Evolutionary conservation across 208 protist species (phyloP).

Genomic region (Porcisia deanei): DNA sequence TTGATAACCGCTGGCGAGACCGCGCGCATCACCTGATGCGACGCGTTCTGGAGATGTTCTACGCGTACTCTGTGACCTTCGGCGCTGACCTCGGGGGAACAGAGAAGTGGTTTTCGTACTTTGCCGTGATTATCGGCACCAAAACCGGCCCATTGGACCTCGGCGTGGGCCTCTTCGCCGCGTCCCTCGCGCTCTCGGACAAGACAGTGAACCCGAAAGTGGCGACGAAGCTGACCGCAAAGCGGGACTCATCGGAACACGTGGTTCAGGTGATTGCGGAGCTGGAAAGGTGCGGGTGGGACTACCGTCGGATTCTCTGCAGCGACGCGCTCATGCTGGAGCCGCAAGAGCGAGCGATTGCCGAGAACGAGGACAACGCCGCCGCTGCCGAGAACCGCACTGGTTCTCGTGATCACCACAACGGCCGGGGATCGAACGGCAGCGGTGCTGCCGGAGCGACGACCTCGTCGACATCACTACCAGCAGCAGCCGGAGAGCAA

Average conservation of each 20-base stretch:
- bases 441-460: neutral
- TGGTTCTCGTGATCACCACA: slow-evolving; percentile 2
- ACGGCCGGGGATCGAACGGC: slow-evolving; percentile 8
- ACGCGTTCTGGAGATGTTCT: slow-evolving; percentile 49
- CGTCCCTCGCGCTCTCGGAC: slow-evolving; percentile 46
- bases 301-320: slow-evolving; percentile 51
- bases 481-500: neutral
- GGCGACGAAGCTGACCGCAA: slow-evolving; percentile 27
- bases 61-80: slow-evolving; percentile 48
- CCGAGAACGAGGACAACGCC: slow-evolving; percentile 1
- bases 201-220: slow-evolving; percentile 45
- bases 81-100: slow-evolving; percentile 36
- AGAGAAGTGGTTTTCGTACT: slow-evolving; percentile 39
- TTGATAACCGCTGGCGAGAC: slow-evolving; percentile 45
- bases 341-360: slow-evolving; percentile 29
- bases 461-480: neutral
- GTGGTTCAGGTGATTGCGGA: slow-evolving; percentile 46
- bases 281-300: slow-evolving; percentile 70
- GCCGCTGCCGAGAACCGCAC: slow-evolving; percentile 1
- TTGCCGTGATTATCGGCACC: slow-evolving; percentile 64
- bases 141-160: slow-evolving; percentile 76
- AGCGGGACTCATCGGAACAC: slow-evolving; percentile 42
- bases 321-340: slow-evolving; percentile 46
- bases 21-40: slow-evolving; percentile 45
- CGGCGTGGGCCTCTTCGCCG: slow-evolving; percentile 65